Conservation (phyloP, 2,329 filamentous ascomycete genomes). For the Apiospora kogelbergensis region DNA sequence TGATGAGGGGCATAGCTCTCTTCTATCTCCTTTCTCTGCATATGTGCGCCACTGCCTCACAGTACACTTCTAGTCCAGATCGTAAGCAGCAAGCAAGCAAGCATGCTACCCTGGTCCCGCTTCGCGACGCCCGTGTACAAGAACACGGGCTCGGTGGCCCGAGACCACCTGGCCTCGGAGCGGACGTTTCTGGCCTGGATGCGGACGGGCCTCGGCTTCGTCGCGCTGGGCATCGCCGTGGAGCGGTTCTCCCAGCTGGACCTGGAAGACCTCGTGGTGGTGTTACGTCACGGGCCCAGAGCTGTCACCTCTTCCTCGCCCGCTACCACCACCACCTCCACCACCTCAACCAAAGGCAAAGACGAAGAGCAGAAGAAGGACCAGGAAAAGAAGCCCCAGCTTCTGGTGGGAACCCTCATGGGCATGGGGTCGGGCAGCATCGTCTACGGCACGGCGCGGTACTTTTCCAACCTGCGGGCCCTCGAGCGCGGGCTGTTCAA, state of each 20-base stretch:
- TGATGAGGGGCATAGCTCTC: background rate
- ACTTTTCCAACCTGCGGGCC: slow-evolving; percentile 43
- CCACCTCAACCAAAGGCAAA: slow-evolving; percentile 16
- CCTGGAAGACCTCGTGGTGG: slow-evolving; percentile 18
- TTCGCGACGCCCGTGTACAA: slow-evolving; percentile 30
- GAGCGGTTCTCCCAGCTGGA: slow-evolving; percentile 48
- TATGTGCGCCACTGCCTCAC: background rate
- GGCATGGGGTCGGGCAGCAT: slow-evolving; percentile 45
- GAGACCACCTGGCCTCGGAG: slow-evolving; percentile 54
- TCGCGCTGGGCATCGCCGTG: slow-evolving; percentile 50
- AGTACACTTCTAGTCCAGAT: background rate
- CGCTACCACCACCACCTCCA: slow-evolving; percentile 22
- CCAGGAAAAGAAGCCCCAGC: slow-evolving; percentile 32
- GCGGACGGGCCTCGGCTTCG: slow-evolving; percentile 50
- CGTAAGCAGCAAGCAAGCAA: background rate
- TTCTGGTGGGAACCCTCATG: slow-evolving; percentile 41
- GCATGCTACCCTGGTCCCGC: slow-evolving; percentile 14
- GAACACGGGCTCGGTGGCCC: slow-evolving; percentile 49
- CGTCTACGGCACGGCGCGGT: slow-evolving; percentile 45
- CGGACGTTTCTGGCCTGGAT: slow-evolving; percentile 54
- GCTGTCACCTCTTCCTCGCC: background rate
- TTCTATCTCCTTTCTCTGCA: no score
- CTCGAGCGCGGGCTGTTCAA: slow-evolving; percentile 44
- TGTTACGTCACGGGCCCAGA: slow-evolving; percentile 17
- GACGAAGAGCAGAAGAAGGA: slow-evolving; percentile 17